Evolutionary conservation across 257 asterid species (phyloP).

Genomic region (Ilex aquifolium): DNA sequence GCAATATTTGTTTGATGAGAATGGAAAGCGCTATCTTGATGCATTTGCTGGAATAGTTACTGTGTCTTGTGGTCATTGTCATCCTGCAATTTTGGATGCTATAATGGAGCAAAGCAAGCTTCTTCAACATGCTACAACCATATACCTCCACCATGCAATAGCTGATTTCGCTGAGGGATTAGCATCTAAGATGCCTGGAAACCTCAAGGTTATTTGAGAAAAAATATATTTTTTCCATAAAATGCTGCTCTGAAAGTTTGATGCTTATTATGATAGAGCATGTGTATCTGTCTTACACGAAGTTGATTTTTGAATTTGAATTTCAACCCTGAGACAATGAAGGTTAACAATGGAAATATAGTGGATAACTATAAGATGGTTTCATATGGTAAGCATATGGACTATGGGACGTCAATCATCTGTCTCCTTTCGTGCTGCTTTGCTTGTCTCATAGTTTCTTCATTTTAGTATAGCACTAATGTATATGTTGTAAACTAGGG

Average conservation of each 20-base stretch:
- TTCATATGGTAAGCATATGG: not conserved
- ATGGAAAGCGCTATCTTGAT: conserved; percentile 85
- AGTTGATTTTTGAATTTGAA: not conserved
- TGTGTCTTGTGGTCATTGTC: conserved; percentile 96
- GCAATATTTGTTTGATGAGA: conserved; percentile 92
- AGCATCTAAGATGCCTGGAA: conserved; percentile 92
- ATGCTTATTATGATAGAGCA: no score
- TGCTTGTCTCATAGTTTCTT: not conserved
- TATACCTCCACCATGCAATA: conserved; percentile 85
- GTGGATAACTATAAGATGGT: no score
- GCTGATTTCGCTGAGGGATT: conserved; percentile 86
- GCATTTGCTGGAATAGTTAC: conserved; percentile 97
- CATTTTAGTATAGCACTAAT: no score
- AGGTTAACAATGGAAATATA: no score
- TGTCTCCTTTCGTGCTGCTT: not conserved
- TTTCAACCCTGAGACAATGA: not conserved
- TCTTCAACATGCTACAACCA: conserved; percentile 93
- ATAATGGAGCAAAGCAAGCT: conserved; percentile 76
- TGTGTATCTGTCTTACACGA: no score
- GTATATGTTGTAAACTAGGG: not conserved
- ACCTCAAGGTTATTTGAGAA: conserved; percentile 49
- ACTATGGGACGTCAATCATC: no score
- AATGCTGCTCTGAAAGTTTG: no score
- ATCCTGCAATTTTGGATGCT: conserved; percentile 70
- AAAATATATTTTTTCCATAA: no score